Evolutionary conservation across 768 basidiomycete species (phyloP), one percentile per base, ranked within the genome.

Genomic region (Nidularia sp.): DNA sequence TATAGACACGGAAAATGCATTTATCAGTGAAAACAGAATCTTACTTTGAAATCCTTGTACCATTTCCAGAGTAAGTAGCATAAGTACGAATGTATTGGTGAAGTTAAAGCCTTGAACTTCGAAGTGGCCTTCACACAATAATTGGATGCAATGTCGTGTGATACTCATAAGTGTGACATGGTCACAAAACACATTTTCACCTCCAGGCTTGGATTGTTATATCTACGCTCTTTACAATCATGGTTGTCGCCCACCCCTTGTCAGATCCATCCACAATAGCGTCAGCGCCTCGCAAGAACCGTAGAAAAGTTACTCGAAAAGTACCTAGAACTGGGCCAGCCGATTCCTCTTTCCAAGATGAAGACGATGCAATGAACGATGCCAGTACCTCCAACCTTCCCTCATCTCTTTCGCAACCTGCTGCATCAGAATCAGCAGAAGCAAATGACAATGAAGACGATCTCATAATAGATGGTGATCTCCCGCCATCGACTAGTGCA

Each of bases 401-500:
- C 8, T 34, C 15, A 31, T 29, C 7, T 33, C 13, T 31, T 34
- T 35, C 12, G 22, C 45, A 46, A 46, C 45, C 47, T 33, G 45
- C 45, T 9, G 45, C 25, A 34, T 7, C 12, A 48, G 32, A 48
- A 2, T 34, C 32, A 15, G 31, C 47, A 45, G 25, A 41, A 4
- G 15, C 39, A 10, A 46, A 46, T 4, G 10, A 10, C 12, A 48
- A 29, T 34, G 47, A 42, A 45, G 64, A 70, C 53, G 67, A 67
- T 34, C 54, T 69, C 52, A 68, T 68, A 68, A 67, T 67, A 53
- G 73, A 69, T 13, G 72, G 73, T 33, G 85, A 88, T 51, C 64
- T 73, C 34, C 64, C 73, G 13, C 70, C 76, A n/a, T 70, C 79
- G 4, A 71, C 72, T 29, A 62, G 79, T 46, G 83, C 79, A 32